Conservation (phyloP, 345 rosid genomes). For the Eutrema japonicum region DNA sequence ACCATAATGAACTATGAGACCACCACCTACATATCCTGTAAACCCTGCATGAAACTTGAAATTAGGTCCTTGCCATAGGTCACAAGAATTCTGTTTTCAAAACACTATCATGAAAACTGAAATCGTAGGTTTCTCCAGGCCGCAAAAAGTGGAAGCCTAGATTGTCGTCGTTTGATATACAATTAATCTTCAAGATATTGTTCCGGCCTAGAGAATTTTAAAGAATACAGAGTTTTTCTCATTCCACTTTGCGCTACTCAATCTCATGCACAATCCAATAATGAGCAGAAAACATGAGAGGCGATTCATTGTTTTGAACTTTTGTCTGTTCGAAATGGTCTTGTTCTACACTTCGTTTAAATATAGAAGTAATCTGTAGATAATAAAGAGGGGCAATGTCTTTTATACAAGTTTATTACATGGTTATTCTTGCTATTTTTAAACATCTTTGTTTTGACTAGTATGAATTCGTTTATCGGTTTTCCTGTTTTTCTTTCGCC, state of each 20-base stretch:
- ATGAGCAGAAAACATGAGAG: neutral
- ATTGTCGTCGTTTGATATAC: too few relatives aligned
- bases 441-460: constrained; percentile 13
- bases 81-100: too few relatives aligned
- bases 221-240: too few relatives aligned
- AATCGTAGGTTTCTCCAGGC: too few relatives aligned
- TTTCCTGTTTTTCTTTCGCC: neutral
- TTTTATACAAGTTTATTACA: constrained; percentile 9
- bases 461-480: neutral
- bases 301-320: neutral
- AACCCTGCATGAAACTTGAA: too few relatives aligned
- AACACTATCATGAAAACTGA: too few relatives aligned
- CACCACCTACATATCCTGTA: too few relatives aligned
- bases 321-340: neutral
- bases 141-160: too few relatives aligned
- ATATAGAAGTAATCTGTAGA: neutral
- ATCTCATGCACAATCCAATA: constrained; percentile 11
- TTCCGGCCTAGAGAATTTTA: too few relatives aligned
- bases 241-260: neutral
- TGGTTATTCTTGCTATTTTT: neutral
- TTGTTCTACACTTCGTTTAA: neutral
- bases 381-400: neutral
- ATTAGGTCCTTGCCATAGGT: too few relatives aligned
- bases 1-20: too few relatives aligned
- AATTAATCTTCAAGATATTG: too few relatives aligned